These are phyloP conservation scores for Solanum acaule DNA, from an alignment of 257 asterid genomes.

Conservation along the genomic window DNA sequence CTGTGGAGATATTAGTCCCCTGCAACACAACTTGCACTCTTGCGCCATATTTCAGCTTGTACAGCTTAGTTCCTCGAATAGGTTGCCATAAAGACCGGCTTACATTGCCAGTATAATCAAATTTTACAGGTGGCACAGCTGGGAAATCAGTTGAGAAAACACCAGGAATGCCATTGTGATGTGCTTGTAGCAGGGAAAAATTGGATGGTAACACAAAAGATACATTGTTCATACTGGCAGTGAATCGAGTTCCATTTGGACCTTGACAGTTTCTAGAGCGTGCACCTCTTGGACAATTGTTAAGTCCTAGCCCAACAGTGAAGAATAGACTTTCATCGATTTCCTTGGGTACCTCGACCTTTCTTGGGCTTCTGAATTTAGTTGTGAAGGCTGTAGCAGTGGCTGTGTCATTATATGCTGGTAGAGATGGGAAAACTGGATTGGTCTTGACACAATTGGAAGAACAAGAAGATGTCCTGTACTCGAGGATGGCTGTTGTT, in stretches of 20 bases:
- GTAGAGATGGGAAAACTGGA: constrained; percentile 24
- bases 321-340: constrained; percentile 63
- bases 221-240: constrained; percentile 84
- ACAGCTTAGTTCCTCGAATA: constrained; percentile 40
- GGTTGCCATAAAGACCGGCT: constrained; percentile 82
- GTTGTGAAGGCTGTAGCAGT: constrained; percentile 64
- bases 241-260: constrained; percentile 78
- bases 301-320: constrained; percentile 73
- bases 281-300: constrained; percentile 48
- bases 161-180: constrained; percentile 62
- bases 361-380: constrained; percentile 54
- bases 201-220: constrained; percentile 77
- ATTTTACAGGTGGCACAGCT: constrained; percentile 44
- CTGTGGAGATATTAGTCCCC: constrained; percentile 75
- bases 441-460: constrained; percentile 18
- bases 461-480: constrained; percentile 44
- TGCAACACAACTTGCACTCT: constrained; percentile 78
- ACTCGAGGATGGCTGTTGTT: constrained; percentile 76
- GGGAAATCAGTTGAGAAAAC: constrained; percentile 82
- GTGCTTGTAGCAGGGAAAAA: constrained; percentile 72
- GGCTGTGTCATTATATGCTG: constrained; percentile 71
- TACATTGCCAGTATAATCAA: constrained; percentile 79
- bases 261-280: constrained; percentile 57
- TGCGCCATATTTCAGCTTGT: constrained; percentile 60
- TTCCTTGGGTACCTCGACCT: constrained; percentile 41